Base-by-base conservation (phyloP, 73 alveolate species). In the Breviolum minutum region DNA sequence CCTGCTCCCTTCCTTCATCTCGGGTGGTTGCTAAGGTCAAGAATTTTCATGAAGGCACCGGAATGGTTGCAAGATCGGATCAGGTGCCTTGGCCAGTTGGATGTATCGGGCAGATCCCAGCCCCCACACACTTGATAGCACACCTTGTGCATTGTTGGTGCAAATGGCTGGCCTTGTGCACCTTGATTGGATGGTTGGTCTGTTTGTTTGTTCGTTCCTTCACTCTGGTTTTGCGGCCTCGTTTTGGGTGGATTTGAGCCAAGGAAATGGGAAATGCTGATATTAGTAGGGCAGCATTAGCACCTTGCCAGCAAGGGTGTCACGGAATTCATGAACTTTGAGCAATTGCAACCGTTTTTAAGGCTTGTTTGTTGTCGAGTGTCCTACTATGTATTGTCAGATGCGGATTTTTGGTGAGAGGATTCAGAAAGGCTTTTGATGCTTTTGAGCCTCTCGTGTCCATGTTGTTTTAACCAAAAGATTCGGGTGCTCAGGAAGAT, bases 41-140 rank as follows among this genome's bases (percentile, higher is more conserved):
- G 70, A 88, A 88, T 40, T 88, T n/a, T 62, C 95, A 88, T 54
- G 95, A 88, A 27, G 95, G 95, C 69, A 88, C 95, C 11, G 85
- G 85, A 40, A 68, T 88, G 95, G 85, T 88, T 13, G 95, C 95
- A 27, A 66, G 95, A 73, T 32, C 95, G 10, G 95, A 88, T 74
- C 85, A 88, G 95, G 95, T 60, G 32, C 27, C 95, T 86, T 62
- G 61, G 83, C 0, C 63, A 83, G 63, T 60, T 24, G 22, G 29
- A 48, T 40, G 91, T 40, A 20, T 12, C 54, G 54, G 85, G 48
- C 40, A 24, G 32, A 26, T 30, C 61, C 32, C 87, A 8, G 54
- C 54, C 54, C 3, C 54, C 54, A 40, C 54, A 40, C 54, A 40
- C 54, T 6, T 14, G 77, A 68, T 22, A 14, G 54, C 54, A 40